These are phyloP conservation scores for Ogataea polymorpha DNA, from an alignment of 805 yeast genomes.

Conservation along the genomic window DNA sequence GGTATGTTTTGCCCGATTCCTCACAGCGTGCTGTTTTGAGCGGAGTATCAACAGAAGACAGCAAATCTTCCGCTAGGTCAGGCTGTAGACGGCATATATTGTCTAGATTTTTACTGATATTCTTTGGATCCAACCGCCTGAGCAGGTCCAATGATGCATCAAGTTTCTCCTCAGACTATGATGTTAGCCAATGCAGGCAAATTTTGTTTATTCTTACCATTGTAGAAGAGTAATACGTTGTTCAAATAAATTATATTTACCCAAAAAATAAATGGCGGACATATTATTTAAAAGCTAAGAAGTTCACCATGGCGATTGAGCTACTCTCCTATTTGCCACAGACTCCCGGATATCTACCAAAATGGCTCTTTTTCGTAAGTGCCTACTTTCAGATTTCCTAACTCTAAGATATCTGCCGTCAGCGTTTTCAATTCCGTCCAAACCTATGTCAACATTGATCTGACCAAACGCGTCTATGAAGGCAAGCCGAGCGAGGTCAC, in stretches of 20 bases:
- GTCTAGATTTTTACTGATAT: slow-evolving; percentile 43
- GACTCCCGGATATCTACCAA: slow-evolving; percentile 60
- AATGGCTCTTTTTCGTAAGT: slow-evolving; percentile 69
- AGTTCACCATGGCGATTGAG: background rate
- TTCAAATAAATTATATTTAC: slow-evolving; percentile 3
- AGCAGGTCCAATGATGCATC: slow-evolving; percentile 79
- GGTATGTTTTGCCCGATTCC: slow-evolving; percentile 59
- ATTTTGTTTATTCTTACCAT: slow-evolving; percentile 7
- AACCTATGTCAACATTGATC: slow-evolving; percentile 65
- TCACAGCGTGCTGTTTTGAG: slow-evolving; percentile 50
- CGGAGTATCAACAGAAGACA: slow-evolving; percentile 87
- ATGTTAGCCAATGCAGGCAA: slow-evolving; percentile 3
- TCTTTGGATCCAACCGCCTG: slow-evolving; percentile 70
- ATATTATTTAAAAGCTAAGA: background rate
- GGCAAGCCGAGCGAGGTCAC: slow-evolving; percentile 56
- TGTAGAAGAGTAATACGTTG: slow-evolving; percentile 4
- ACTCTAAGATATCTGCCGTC: slow-evolving; percentile 65
- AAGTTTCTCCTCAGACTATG: slow-evolving; percentile 44
- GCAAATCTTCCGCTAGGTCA: slow-evolving; percentile 78
- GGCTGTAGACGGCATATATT: slow-evolving; percentile 55
- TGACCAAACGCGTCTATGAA: slow-evolving; percentile 80
- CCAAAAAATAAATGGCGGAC: slow-evolving; percentile 8
- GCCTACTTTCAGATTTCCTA: slow-evolving; percentile 9
- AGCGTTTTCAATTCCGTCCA: slow-evolving; percentile 88
- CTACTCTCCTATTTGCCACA: slow-evolving; percentile 37